Evolutionary conservation across 1,284 basidiomycete species (phyloP).

Genomic region (Tetrapyrgos nigripes): DNA sequence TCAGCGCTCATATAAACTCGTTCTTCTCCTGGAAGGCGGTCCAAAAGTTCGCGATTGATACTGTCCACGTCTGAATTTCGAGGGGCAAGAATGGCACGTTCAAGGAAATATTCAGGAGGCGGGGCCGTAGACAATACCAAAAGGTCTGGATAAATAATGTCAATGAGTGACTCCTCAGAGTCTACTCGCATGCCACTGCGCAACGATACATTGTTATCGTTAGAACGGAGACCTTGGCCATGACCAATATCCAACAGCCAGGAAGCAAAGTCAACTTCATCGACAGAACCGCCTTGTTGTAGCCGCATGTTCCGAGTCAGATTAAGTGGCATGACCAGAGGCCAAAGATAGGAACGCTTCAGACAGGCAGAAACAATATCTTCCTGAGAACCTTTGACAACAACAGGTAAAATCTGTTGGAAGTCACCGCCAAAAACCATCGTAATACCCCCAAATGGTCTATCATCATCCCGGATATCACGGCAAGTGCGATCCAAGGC

Average conservation of each 20-base stretch:
- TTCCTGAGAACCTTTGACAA: conserved; percentile 37
- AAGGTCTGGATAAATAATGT: conserved; percentile 17
- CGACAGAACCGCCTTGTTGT: conserved; percentile 20
- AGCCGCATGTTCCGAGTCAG: conserved; percentile 47
- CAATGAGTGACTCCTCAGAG: conserved; percentile 8
- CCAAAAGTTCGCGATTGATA: conserved; percentile 38
- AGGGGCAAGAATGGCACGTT: conserved; percentile 42
- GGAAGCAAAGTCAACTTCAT: conserved; percentile 38
- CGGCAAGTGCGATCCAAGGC: conserved; percentile 36
- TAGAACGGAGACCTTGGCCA: conserved; percentile 31
- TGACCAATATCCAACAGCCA: conserved; percentile 50
- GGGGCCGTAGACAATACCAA: conserved; percentile 23
- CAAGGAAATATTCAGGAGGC: conserved; percentile 37
- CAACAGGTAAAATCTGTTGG: too few relatives aligned
- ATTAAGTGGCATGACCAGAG: conserved; percentile 28
- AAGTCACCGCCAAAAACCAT: too few relatives aligned
- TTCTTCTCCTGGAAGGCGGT: conserved; percentile 32
- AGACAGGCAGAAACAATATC: conserved; percentile 43
- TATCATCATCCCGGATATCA: conserved; percentile 32
- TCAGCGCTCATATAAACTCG: conserved; percentile 30
- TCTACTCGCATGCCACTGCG: conserved; percentile 35
- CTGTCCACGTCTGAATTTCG: conserved; percentile 41
- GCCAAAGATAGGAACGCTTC: conserved; percentile 43
- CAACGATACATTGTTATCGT: conserved; percentile 31
- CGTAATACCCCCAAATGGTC: conserved; percentile 46